Evolutionary conservation across 257 asterid genomes (phyloP).

Genomic region (Coffea canephora): DNA sequence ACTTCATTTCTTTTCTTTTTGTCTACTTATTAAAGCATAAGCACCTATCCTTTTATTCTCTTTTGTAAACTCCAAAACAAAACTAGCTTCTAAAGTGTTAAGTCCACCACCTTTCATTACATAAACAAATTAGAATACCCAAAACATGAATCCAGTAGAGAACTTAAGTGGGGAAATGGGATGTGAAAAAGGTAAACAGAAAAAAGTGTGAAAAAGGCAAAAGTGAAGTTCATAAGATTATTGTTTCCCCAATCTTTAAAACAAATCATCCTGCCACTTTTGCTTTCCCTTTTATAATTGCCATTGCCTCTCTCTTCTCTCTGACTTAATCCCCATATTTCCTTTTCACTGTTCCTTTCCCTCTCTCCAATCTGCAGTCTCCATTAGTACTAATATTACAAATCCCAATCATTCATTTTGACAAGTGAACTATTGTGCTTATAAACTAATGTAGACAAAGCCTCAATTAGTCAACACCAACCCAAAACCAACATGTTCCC

Average conservation of each 20-base stretch:
- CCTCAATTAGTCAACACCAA: constrained; percentile 39
- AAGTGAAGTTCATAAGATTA: not conserved
- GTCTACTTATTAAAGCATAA: constrained; percentile 1
- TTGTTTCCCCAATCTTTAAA: constrained; percentile 16
- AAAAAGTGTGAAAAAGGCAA: constrained; percentile 22
- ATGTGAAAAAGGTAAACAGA: not conserved
- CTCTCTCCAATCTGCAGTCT: constrained; percentile 2
- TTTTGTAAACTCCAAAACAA: not conserved
- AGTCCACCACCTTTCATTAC: not conserved
- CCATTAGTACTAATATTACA: not conserved
- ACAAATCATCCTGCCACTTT: constrained; percentile 18
- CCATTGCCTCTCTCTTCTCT: not conserved
- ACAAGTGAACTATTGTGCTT: not conserved
- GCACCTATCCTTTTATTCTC: not conserved
- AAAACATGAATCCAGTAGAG: not conserved
- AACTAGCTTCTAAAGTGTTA: not conserved
- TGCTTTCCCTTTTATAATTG: constrained; percentile 18
- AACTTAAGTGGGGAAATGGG: constrained; percentile 4
- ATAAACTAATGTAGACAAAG: constrained; percentile 21
- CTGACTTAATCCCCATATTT: constrained; percentile 8
- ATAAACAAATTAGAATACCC: not conserved
- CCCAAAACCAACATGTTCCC: constrained; percentile 31
- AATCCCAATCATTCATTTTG: not conserved
- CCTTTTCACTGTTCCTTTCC: not conserved
- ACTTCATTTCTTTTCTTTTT: not conserved